Evolutionary conservation across 441 rosid species (phyloP).

Genomic region (Populus hybrid): DNA sequence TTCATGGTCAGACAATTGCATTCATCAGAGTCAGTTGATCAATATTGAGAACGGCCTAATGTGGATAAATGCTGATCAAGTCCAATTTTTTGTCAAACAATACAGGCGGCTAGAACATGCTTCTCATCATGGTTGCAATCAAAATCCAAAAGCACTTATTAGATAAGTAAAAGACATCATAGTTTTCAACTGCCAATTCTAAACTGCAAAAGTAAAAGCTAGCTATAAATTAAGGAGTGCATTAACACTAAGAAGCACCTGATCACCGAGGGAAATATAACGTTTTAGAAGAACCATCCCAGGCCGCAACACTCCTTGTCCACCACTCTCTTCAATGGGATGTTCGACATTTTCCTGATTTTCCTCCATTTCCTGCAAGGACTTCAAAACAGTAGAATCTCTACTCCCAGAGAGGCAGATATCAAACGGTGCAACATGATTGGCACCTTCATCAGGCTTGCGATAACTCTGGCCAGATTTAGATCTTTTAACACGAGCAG

Average conservation of each 20-base stretch:
- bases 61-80: not conserved
- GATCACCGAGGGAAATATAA: constrained; percentile 31
- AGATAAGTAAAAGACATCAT: not conserved
- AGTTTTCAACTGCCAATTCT: not conserved
- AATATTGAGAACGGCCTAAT: not conserved
- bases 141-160: not conserved
- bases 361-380: not conserved
- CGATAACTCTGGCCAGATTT: not conserved
- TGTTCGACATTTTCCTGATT: not conserved
- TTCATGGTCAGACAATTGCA: not conserved
- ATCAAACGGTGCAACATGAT: constrained; percentile 30
- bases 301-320: constrained; percentile 34
- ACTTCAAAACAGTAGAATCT: not conserved
- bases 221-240: not conserved
- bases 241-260: constrained; percentile 24
- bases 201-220: not conserved
- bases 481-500: not conserved
- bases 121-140: not conserved
- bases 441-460: not conserved
- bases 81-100: not conserved
- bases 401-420: constrained; percentile 28
- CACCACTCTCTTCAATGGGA: not conserved
- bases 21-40: not conserved
- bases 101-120: not conserved
- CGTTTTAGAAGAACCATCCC: constrained; percentile 57